A percentile compares a stretch with the other conserved stretches of the same genome.
These are phyloP conservation scores for Pseudonitzschia multistriata DNA, from an alignment of 108 stramenopile species.

Conservation along the genomic window DNA sequence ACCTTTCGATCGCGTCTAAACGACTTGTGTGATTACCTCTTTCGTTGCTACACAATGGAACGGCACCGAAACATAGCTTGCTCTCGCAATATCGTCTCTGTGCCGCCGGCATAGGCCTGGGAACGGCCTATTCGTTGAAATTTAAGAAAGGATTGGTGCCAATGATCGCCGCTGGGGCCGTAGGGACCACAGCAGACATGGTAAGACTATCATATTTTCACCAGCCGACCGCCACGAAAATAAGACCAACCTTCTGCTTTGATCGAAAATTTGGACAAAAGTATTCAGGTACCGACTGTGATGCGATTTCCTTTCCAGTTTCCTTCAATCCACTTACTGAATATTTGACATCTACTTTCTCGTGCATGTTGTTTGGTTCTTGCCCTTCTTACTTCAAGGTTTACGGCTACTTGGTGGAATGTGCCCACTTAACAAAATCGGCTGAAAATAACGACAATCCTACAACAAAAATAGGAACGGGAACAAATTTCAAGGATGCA, in stretches of 20 bases:
- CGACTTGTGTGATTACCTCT: not conserved
- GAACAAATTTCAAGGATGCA: not conserved
- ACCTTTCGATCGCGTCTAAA: not conserved
- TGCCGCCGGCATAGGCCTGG: constrained; percentile 34
- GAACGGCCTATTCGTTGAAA: constrained; percentile 37
- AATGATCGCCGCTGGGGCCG: constrained; percentile 43
- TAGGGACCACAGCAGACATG: constrained; percentile 43
- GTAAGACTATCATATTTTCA: too few relatives aligned
- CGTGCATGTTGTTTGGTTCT: not conserved
- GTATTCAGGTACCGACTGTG: too few relatives aligned
- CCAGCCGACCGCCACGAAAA: too few relatives aligned
- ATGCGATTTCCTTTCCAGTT: too few relatives aligned
- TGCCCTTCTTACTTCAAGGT: not conserved
- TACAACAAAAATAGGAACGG: not conserved
- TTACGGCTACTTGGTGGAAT: constrained; percentile 44
- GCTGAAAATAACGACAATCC: not conserved
- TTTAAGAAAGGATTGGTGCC: constrained; percentile 38
- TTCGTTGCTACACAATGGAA: not conserved
- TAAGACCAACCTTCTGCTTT: too few relatives aligned
- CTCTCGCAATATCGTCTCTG: constrained; percentile 37
- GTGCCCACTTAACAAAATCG: constrained; percentile 25
- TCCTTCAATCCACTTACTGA: not conserved
- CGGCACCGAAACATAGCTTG: constrained; percentile 25
- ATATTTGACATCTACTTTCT: not conserved
- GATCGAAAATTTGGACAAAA: too few relatives aligned